Percentiles rank a stretch among this genome's conserved stretches.
These are phyloP conservation scores for Falciphora oryzae DNA, from an alignment of 2,329 filamentous ascomycete species.

Conservation along the genomic window DNA sequence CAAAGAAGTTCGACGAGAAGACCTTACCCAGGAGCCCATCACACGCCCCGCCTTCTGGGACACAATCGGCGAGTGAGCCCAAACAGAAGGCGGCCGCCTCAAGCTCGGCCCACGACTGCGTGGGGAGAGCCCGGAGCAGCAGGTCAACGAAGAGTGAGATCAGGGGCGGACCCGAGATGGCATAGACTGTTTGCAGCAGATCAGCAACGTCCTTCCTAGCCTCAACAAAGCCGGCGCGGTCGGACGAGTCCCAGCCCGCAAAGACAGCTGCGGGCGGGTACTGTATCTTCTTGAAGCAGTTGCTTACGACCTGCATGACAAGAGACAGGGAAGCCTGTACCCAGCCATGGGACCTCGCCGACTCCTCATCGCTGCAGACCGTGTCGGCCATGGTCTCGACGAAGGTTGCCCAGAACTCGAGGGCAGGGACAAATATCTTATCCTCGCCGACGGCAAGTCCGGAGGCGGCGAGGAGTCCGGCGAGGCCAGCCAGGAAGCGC, in stretches of 20 bases:
- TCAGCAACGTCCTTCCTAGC: conserved; percentile 77
- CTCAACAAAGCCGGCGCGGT: conserved; percentile 61
- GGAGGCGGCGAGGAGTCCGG: conserved; percentile 57
- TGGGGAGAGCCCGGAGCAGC: conserved; percentile 43
- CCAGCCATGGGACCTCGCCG: conserved; percentile 42
- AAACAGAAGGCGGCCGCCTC: conserved; percentile 60
- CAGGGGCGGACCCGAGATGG: conserved; percentile 50
- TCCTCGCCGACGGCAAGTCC: conserved; percentile 68
- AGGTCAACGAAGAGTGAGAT: conserved; percentile 52
- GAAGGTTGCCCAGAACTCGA: conserved; percentile 79
- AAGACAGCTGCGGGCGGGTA: conserved; percentile 56
- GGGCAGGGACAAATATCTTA: conserved; percentile 63
- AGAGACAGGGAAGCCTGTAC: conserved; percentile 51
- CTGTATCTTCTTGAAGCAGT: conserved; percentile 63
- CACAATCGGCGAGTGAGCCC: conserved; percentile 60
- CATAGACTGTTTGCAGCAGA: conserved; percentile 66
- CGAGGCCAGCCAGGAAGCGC: conserved; percentile 52
- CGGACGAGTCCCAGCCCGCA: conserved; percentile 62
- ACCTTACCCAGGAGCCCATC: conserved; percentile 56
- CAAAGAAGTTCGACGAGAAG: conserved; percentile 55
- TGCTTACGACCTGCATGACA: conserved; percentile 58
- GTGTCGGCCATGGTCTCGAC: conserved; percentile 60
- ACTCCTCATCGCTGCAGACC: conserved; percentile 30
- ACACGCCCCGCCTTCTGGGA: conserved; percentile 49
- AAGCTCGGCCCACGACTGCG: conserved; percentile 50